Base-by-base conservation (phyloP, 1,284 basidiomycete species). In the Cutaneotrichosporon sp. region DNA sequence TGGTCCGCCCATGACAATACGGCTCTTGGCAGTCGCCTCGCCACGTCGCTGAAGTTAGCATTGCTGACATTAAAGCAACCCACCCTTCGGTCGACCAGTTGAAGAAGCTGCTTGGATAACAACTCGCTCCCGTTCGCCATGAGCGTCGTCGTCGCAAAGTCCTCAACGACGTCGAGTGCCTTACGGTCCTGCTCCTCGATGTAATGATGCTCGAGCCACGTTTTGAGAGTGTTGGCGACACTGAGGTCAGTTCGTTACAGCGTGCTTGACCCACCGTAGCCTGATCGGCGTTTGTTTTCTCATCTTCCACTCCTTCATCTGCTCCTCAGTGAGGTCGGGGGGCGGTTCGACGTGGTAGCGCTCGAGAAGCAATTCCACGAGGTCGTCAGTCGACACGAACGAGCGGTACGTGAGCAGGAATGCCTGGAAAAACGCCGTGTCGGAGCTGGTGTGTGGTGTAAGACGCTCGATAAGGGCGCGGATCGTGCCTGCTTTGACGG, bases 371-470 rank as follows among this genome's bases (percentile, higher is more conserved):
- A 92, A 83, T 60, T 92, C 88, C 64, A 98, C 89, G 26, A 99
- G 82, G 65, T 93, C 89, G 62, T 92, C 86, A 21, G 92, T 83
- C 1, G 89, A 89, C 16, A 92, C 93, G 79, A 99, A 99, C 0
- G 93, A 96, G 71, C 95, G 92, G 84, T 94, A 97, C 1, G 97
- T 99, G 86, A 97, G 90, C 67, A 99, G 80, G 85, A 99, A 99
- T 1, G 94, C 90, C 76, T 91, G 90, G 76, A 88, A 91, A 81
- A 92, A 99, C 7, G 87, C 86, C 21, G 71, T 74, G 61, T 77
- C 76, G 65, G 60, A 86, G 74, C 87, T 86, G 68, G 92, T 90
- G 77, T 99, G 96, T 38, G 91, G 88, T 2, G 96, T 98, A 63
- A 98, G 82, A 7, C 92, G 86, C 74, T 94, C 93, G 5, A 98